Evolutionary conservation across 345 rosid species (phyloP).

Genomic region (Psidium guajava): DNA sequence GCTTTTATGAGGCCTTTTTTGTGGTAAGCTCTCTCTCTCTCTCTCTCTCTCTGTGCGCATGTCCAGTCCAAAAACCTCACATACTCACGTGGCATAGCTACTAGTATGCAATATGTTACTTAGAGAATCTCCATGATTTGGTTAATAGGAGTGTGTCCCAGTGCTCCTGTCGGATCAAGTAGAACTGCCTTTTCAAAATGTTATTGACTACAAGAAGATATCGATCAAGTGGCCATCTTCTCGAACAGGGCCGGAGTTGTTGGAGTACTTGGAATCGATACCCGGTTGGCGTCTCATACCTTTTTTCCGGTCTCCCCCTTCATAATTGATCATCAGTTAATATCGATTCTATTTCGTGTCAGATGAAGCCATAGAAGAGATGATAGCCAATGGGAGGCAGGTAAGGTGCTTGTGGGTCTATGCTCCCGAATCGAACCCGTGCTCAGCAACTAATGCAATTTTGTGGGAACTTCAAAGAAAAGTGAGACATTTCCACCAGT

Average conservation of each 20-base stretch:
- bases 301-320: neutral
- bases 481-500: constrained; percentile 83
- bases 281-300: neutral
- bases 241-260: constrained; percentile 58
- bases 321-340: neutral
- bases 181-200: constrained; percentile 91
- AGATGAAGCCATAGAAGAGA: constrained; percentile 34
- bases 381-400: constrained; percentile 62
- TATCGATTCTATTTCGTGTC: neutral
- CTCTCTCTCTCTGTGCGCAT: neutral
- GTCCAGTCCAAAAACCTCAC: neutral
- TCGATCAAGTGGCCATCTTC: constrained; percentile 97
- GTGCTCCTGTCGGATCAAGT: constrained; percentile 80
- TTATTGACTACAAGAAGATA: constrained; percentile 60
- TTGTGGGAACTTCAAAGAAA: constrained; percentile 94
- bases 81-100: neutral
- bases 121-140: neutral
- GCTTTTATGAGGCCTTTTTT: constrained; percentile 89
- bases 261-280: constrained; percentile 81
- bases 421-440: constrained; percentile 45
- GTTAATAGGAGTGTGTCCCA: constrained; percentile 82
- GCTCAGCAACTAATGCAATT: constrained; percentile 78
- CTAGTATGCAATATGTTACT: neutral
- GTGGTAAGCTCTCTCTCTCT: constrained; percentile 39
- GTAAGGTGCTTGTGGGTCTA: constrained; percentile 80